A percentile compares a stretch with the other conserved stretches of the same genome.
Evolutionary conservation across 257 asterid genomes (phyloP).

Genomic region (Fraxinus quadrangulata): DNA sequence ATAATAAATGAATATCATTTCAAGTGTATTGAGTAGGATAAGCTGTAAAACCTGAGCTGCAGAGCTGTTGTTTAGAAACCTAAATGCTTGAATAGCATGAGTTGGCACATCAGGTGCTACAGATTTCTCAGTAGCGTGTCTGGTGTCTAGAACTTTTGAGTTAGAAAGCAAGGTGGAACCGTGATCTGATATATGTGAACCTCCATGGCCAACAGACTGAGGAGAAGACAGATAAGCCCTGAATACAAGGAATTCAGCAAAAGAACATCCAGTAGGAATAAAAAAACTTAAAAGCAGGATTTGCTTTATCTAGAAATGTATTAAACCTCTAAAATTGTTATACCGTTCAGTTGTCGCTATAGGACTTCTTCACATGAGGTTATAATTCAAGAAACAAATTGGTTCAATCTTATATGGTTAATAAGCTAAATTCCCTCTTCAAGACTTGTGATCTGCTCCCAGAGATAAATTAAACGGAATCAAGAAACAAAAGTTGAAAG

Average conservation of each 20-base stretch:
- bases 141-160: constrained; percentile 30
- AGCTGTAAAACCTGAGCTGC: constrained; percentile 47
- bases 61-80: constrained; percentile 50
- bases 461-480: not conserved
- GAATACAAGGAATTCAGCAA: constrained; percentile 24
- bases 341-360: not conserved
- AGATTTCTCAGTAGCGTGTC: constrained; percentile 31
- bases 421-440: not conserved
- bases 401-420: not conserved
- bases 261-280: not conserved
- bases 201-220: constrained; percentile 31
- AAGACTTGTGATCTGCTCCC: not conserved
- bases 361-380: not conserved
- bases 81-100: constrained; percentile 59
- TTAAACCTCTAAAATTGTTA: not conserved
- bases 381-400: not conserved
- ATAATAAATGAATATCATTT: not conserved
- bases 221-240: constrained; percentile 56
- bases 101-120: constrained; percentile 38
- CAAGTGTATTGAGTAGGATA: not conserved
- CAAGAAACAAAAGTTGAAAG: not conserved
- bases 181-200: constrained; percentile 24
- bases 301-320: not conserved
- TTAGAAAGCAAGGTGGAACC: constrained; percentile 29
- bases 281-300: not conserved